Evolutionary conservation across 2,329 filamentous ascomycete genomes (phyloP).

Genomic region (Fusarium sarcochroum): DNA sequence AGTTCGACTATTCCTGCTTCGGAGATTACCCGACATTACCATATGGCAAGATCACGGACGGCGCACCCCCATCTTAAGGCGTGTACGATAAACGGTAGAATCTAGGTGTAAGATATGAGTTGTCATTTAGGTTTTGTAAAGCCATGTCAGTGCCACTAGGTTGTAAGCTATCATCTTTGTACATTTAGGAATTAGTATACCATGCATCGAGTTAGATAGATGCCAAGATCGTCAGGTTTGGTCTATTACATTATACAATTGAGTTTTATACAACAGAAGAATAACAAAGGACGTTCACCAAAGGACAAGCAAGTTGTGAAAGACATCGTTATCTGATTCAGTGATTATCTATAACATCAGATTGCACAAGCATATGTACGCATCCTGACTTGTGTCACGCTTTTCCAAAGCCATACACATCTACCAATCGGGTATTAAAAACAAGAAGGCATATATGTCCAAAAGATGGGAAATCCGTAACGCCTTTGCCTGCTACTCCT

Average conservation of each 20-base stretch:
- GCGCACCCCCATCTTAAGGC: conserved; percentile 49
- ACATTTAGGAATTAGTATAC: neutral
- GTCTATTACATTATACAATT: neutral
- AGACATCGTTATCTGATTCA: conserved; percentile 38
- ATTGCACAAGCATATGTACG: conserved; percentile 35
- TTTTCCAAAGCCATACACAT: conserved; percentile 43
- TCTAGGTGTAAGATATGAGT: conserved; percentile 9
- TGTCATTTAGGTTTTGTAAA: conserved; percentile 1
- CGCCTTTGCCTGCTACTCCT: conserved; percentile 48
- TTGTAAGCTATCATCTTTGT: neutral
- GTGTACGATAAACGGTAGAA: neutral
- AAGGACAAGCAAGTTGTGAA: neutral
- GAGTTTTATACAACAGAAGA: too few relatives aligned
- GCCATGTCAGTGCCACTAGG: neutral
- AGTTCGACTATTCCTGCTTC: conserved; percentile 77
- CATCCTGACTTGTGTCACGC: conserved; percentile 36
- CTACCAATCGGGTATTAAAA: conserved; percentile 46
- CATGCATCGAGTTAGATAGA: neutral
- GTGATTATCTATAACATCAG: conserved; percentile 36
- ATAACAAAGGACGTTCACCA: neutral
- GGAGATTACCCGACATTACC: conserved; percentile 61
- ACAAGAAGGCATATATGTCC: conserved; percentile 24
- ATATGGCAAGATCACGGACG: conserved; percentile 59
- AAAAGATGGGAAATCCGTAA: conserved; percentile 35
- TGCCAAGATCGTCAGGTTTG: neutral